Conservation (phyloP, 257 asterid species). For the Plantago major region DNA sequence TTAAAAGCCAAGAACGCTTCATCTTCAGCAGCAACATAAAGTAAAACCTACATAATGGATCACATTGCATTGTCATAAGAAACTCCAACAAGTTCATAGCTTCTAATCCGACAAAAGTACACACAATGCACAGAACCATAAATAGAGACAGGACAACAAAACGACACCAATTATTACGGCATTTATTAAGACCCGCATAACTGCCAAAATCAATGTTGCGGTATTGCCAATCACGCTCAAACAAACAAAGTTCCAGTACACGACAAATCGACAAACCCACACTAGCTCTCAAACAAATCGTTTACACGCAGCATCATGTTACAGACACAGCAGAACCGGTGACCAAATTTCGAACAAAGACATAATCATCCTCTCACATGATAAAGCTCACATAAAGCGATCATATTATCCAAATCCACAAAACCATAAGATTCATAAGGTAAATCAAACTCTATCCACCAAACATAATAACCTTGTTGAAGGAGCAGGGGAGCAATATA, state of each 20-base stretch:
- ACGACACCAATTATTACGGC: background rate
- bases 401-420: background rate
- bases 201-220: too few relatives aligned
- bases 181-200: background rate
- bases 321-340: background rate
- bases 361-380: background rate
- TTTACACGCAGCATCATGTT: background rate
- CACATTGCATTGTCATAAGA: background rate
- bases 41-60: constrained; percentile 54
- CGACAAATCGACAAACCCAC: background rate
- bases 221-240: background rate
- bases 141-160: background rate
- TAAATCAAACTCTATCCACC: background rate
- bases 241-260: background rate
- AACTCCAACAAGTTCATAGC: background rate
- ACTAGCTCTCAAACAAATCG: constrained; percentile 1
- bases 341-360: background rate
- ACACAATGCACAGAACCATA: background rate
- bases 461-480: constrained; percentile 15
- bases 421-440: constrained; percentile 12
- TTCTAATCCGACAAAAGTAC: constrained; percentile 1
- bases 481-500: constrained; percentile 17
- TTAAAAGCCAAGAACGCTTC: constrained; percentile 68
- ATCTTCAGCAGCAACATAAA: constrained; percentile 80
- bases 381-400: background rate